phyloP scores from a whole-genome alignment of 768 basidiomycete species.

The Terana coerulea region DNA sequence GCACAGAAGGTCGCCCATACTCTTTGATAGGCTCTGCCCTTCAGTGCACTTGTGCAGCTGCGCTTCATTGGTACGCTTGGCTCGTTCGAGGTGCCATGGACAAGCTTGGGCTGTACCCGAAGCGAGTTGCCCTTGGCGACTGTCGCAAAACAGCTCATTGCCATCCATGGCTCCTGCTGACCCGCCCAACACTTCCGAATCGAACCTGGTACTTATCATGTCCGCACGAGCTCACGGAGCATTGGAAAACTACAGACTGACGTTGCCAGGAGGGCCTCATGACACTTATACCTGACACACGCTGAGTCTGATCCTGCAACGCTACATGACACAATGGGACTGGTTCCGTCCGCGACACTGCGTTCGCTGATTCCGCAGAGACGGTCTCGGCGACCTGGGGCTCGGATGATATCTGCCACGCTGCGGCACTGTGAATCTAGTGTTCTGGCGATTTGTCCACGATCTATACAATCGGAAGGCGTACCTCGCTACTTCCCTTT shows the following conservation, averaged over 20 bases:
- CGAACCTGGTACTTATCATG: no score
- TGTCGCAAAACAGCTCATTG: no score
- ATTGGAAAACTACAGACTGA: neutral
- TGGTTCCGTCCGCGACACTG: constrained; percentile 3
- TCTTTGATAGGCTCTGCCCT: no score
- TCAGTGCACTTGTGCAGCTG: no score
- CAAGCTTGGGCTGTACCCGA: no score
- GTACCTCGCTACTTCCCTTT: constrained; percentile 10
- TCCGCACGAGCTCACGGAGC: no score
- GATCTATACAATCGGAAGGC: constrained; percentile 14
- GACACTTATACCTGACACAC: neutral
- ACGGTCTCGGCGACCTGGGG: constrained; percentile 7
- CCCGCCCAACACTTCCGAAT: no score
- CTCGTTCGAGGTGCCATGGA: no score
- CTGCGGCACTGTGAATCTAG: constrained; percentile 15
- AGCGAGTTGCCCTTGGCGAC: no score
- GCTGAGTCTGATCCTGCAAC: constrained; percentile 8
- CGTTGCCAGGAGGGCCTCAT: neutral
- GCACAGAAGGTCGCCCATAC: no score
- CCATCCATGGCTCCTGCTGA: no score
- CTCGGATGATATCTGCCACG: constrained; percentile 16
- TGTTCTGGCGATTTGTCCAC: constrained; percentile 17
- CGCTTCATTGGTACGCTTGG: no score
- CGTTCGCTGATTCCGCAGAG: constrained; percentile 9
- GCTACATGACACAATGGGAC: neutral